Conservation (phyloP, 768 basidiomycete species). For the Serendipita indica region DNA sequence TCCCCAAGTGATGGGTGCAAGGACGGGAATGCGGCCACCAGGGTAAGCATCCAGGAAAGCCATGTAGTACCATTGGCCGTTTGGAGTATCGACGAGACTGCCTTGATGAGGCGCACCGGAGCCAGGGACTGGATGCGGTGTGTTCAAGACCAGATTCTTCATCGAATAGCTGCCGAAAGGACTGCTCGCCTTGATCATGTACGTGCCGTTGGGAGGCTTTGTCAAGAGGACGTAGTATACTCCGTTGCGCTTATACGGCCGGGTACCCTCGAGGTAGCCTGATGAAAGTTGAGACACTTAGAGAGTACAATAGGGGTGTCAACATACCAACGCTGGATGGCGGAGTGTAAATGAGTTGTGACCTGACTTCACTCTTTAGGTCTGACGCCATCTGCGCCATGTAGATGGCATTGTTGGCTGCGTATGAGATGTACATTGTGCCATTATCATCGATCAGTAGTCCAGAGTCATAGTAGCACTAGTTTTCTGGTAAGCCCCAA, state of each 20-base stretch:
- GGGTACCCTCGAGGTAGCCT: constrained; percentile 10
- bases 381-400: constrained; percentile 8
- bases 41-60: constrained; percentile 6
- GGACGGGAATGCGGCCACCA: background rate
- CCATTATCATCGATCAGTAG: constrained; percentile 10
- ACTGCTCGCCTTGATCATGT: constrained; percentile 8
- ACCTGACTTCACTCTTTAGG: background rate
- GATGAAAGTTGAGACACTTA: background rate
- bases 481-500: background rate
- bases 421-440: constrained; percentile 5
- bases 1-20: constrained; percentile 6
- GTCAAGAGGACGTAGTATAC: constrained; percentile 8
- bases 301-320: background rate
- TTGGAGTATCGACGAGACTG: constrained; percentile 3
- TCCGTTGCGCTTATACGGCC: constrained; percentile 10
- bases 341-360: background rate
- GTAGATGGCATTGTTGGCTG: background rate
- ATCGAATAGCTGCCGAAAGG: background rate
- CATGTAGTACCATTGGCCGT: constrained; percentile 6
- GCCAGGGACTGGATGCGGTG: background rate
- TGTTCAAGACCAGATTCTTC: background rate
- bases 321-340: background rate
- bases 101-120: constrained; percentile 3
- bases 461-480: constrained; percentile 12
- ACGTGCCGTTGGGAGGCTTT: background rate